Evolutionary conservation across 1,284 basidiomycete genomes (phyloP).

Genomic region (Gymnopus androsaceus): DNA sequence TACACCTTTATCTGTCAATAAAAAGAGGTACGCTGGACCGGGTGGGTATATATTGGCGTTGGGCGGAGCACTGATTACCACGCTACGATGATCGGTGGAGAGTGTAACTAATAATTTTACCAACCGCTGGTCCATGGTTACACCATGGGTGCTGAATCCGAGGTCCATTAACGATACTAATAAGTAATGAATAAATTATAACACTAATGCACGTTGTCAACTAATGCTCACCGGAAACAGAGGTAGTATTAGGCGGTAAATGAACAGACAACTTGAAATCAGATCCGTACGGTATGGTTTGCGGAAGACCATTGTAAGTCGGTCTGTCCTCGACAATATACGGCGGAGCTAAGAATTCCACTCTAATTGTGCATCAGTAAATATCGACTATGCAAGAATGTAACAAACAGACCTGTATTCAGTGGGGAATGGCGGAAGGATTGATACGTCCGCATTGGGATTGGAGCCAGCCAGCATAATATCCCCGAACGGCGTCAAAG

Average conservation of each 20-base stretch:
- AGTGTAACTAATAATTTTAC: slow-evolving; percentile 46
- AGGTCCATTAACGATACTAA: slow-evolving; percentile 48
- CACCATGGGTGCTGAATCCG: slow-evolving; percentile 49
- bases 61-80: slow-evolving; percentile 45
- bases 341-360: slow-evolving; percentile 50
- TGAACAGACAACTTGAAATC: slow-evolving; percentile 38
- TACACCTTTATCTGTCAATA: not conserved
- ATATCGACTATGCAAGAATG: not conserved
- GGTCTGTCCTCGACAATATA: slow-evolving; percentile 43
- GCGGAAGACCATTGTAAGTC: slow-evolving; percentile 34
- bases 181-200: not conserved
- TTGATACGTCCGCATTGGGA: slow-evolving; percentile 39
- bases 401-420: slow-evolving; percentile 31
- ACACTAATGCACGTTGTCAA: not conserved
- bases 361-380: slow-evolving; percentile 46
- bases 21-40: slow-evolving; percentile 44
- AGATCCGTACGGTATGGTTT: slow-evolving; percentile 42
- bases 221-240: slow-evolving; percentile 35
- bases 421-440: slow-evolving; percentile 34
- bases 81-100: slow-evolving; percentile 34
- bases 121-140: slow-evolving; percentile 44
- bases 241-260: slow-evolving; percentile 33
- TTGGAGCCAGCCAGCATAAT: slow-evolving; percentile 53
- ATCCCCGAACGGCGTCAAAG: slow-evolving; percentile 42
- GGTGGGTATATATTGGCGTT: slow-evolving; percentile 50